Percentiles rank a stretch among this genome's conserved stretches.
Conservation (phyloP, 2,329 filamentous ascomycete genomes). For the Fusarium zealandicum region DNA sequence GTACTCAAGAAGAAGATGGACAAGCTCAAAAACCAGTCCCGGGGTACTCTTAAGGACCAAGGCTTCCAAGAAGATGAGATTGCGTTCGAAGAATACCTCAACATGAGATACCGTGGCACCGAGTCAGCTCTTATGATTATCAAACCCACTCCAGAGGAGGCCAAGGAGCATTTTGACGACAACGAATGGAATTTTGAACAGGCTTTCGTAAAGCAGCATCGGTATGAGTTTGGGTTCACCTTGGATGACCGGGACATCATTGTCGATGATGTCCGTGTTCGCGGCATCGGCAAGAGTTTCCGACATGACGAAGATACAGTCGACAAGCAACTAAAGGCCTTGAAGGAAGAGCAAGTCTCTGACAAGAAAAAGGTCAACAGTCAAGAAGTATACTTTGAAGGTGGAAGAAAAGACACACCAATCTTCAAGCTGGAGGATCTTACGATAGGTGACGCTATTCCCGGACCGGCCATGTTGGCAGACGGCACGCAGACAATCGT, state of each 20-base stretch:
- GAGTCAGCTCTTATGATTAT: slow-evolving; percentile 92
- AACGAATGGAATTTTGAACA: slow-evolving; percentile 83
- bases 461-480: slow-evolving; percentile 84
- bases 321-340: slow-evolving; percentile 78
- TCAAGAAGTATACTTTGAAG: slow-evolving; percentile 83
- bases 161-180: slow-evolving; percentile 63
- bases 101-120: slow-evolving; percentile 90
- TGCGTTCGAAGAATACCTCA: slow-evolving; percentile 89
- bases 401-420: slow-evolving; percentile 77
- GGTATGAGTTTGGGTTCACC: slow-evolving; percentile 93
- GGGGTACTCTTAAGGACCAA: slow-evolving; percentile 72
- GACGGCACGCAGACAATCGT: slow-evolving; percentile 93
- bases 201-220: slow-evolving; percentile 86
- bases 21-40: slow-evolving; percentile 79
- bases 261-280: slow-evolving; percentile 85
- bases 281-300: slow-evolving; percentile 90
- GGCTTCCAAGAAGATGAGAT: slow-evolving; percentile 80
- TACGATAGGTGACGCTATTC: slow-evolving; percentile 72
- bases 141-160: slow-evolving; percentile 71
- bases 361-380: slow-evolving; percentile 69
- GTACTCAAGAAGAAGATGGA: slow-evolving; percentile 77
- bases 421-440: slow-evolving; percentile 84
- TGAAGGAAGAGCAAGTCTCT: slow-evolving; percentile 65
- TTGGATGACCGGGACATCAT: slow-evolving; percentile 85
- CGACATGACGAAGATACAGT: slow-evolving; percentile 81